phyloP scores from a whole-genome alignment of 2,329 filamentous ascomycete genomes.

The Orbilia blumenaviensis region DNA sequence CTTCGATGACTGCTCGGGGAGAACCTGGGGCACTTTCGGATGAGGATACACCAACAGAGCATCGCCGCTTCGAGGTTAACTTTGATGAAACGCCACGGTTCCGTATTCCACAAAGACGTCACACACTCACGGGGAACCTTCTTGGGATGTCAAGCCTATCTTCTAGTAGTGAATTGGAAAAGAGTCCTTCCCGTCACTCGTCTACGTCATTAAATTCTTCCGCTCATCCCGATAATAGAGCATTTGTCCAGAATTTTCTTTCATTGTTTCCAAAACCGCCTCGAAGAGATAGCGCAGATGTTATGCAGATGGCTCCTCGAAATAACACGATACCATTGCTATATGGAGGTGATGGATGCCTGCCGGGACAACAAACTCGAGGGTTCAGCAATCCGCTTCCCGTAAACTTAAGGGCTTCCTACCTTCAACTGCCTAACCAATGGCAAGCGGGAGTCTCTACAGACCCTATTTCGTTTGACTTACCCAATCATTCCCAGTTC shows the following conservation, averaged over 20 bases:
- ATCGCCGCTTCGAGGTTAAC: neutral
- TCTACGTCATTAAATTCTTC: neutral
- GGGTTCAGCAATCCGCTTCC: conserved; percentile 16
- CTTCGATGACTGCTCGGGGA: conserved; percentile 28
- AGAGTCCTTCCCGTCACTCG: neutral
- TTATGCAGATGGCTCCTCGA: conserved; percentile 4
- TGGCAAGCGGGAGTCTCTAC: neutral
- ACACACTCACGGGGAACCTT: conserved; percentile 32
- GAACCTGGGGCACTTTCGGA: conserved; percentile 18
- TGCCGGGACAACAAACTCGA: neutral
- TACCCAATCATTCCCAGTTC: neutral
- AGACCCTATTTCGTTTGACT: neutral
- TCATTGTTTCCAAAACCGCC: conserved; percentile 30
- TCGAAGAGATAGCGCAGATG: conserved; percentile 1
- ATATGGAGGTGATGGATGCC: conserved; percentile 14
- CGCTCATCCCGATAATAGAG: neutral
- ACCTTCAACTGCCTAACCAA: neutral
- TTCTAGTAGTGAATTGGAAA: neutral
- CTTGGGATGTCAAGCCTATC: neutral
- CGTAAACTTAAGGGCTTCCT: neutral
- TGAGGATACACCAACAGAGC: conserved; percentile 5
- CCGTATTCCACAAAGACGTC: conserved; percentile 20
- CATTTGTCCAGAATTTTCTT: conserved; percentile 2
- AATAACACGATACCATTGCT: conserved; percentile 23
- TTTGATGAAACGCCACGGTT: neutral